These are phyloP conservation scores for Gremmenia infestans DNA, from an alignment of 2,329 filamentous ascomycete genomes.

Conservation along the genomic window DNA sequence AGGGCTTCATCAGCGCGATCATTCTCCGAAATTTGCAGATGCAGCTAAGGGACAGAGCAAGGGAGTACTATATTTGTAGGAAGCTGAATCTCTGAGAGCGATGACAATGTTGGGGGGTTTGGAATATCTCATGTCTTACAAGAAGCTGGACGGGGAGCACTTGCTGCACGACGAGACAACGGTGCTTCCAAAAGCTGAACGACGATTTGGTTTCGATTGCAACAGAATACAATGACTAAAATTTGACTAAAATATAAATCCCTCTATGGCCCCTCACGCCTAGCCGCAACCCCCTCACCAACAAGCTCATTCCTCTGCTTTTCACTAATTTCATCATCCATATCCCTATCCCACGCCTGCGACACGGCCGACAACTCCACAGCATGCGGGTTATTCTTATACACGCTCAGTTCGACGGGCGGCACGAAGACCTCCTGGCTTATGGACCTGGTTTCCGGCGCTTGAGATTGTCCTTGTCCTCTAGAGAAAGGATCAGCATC, in stretches of 20 bases:
- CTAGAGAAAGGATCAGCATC: background rate
- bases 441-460: background rate
- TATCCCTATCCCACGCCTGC: background rate
- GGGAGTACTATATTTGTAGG: too few species aligned
- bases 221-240: too few species aligned
- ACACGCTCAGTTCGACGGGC: background rate
- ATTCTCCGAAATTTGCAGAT: too few species aligned
- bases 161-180: too few species aligned
- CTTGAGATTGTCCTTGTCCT: background rate
- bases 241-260: background rate
- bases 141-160: too few species aligned
- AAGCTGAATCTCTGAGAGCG: too few species aligned
- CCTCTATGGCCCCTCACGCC: background rate
- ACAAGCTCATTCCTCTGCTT: background rate
- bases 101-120: too few species aligned
- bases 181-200: too few species aligned
- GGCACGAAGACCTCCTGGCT: background rate
- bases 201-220: too few species aligned
- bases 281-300: background rate
- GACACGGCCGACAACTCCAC: background rate
- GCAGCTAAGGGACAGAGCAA: too few species aligned
- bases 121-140: too few species aligned
- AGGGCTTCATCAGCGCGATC: too few species aligned
- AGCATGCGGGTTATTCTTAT: background rate
- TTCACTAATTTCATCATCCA: background rate